These are phyloP conservation scores for Gautieria morchelliformis DNA, from an alignment of 768 basidiomycete genomes.

Conservation along the genomic window DNA sequence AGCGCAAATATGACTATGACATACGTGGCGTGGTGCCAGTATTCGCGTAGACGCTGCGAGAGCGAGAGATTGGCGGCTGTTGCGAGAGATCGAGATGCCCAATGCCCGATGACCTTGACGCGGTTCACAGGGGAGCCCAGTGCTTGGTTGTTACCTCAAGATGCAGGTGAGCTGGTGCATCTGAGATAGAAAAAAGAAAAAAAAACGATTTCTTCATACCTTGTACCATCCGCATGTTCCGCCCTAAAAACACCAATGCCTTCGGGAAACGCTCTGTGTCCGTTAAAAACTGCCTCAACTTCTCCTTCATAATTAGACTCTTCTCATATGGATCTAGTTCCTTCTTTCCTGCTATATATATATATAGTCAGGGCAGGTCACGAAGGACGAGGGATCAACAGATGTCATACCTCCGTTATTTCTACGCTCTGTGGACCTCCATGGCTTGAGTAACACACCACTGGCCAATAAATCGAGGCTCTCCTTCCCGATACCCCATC, in stretches of 20 bases:
- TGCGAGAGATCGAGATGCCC: conserved; percentile 62
- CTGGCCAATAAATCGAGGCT: conserved; percentile 66
- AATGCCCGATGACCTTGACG: conserved; percentile 80
- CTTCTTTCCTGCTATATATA: not conserved
- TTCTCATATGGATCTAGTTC: conserved; percentile 53
- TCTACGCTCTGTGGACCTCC: conserved; percentile 20
- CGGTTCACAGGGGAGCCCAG: conserved; percentile 84
- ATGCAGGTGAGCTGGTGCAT: conserved; percentile 10
- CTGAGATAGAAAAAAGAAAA: not conserved
- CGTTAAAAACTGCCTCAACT: conserved; percentile 51
- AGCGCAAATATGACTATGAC: conserved; percentile 51
- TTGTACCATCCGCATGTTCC: conserved; percentile 67
- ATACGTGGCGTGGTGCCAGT: conserved; percentile 55
- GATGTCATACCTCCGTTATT: not conserved
- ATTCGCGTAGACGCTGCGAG: conserved; percentile 36
- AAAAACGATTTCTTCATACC: conserved; percentile 25
- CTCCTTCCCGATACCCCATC: conserved; percentile 55
- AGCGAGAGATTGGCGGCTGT: conserved; percentile 31
- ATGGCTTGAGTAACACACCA: conserved; percentile 58
- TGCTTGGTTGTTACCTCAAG: conserved; percentile 65
- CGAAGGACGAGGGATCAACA: too few species aligned
- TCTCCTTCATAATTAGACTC: conserved; percentile 59
- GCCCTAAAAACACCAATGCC: conserved; percentile 61
- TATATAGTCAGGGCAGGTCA: not conserved
- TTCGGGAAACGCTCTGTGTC: conserved; percentile 78